A percentile compares a stretch with the other conserved stretches of the same genome.
phyloP scores from a whole-genome alignment of 768 basidiomycete genomes.

The Psilocybe cyanescens region DNA sequence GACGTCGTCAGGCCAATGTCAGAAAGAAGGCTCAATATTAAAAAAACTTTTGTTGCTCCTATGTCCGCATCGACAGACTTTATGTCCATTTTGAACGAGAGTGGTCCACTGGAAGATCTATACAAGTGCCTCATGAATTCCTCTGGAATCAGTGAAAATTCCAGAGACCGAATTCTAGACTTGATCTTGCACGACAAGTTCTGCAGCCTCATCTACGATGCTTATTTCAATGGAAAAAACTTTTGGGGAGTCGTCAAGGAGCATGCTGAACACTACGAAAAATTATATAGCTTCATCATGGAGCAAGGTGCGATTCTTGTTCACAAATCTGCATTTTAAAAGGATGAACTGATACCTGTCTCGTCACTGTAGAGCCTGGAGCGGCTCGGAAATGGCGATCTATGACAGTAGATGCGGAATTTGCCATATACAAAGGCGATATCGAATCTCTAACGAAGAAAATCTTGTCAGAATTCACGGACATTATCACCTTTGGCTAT shows the following conservation, averaged over 20 bases:
- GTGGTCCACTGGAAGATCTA: no score
- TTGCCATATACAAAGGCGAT: background rate
- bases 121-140: no score
- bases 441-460: background rate
- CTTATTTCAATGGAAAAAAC: slow-evolving; percentile 3
- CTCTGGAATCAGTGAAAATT: background rate
- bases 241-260: slow-evolving; percentile 3
- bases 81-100: no score
- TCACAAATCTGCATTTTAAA: background rate
- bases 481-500: background rate
- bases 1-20: background rate
- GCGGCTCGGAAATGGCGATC: slow-evolving; percentile 13
- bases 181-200: slow-evolving; percentile 9
- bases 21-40: background rate
- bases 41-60: no score
- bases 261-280: background rate
- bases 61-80: no score
- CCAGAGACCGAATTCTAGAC: slow-evolving; percentile 4
- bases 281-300: background rate
- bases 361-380: background rate
- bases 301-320: background rate
- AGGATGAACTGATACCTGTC: no score
- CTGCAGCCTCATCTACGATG: background rate
- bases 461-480: background rate
- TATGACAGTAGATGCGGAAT: background rate